These are phyloP conservation scores for Aureobasidium mangrovei DNA, from an alignment of 2,329 filamentous ascomycete genomes.

Conservation along the genomic window DNA sequence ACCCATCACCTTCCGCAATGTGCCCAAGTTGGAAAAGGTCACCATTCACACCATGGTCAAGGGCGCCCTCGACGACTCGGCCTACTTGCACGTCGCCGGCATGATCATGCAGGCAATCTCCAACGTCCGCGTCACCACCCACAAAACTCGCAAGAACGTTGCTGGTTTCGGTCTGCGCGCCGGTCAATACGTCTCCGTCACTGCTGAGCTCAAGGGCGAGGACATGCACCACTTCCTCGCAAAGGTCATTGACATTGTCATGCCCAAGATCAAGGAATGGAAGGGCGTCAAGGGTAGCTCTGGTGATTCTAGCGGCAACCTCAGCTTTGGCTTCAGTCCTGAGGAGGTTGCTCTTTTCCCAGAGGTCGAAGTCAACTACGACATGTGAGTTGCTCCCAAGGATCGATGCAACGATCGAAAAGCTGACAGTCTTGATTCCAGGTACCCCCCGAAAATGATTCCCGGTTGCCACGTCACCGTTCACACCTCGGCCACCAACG, in stretches of 20 bases:
- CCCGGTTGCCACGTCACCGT: constrained; percentile 77
- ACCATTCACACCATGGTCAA: constrained; percentile 70
- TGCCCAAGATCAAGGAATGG: constrained; percentile 96
- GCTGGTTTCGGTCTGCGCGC: constrained; percentile 65
- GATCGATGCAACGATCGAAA: neutral
- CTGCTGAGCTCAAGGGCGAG: constrained; percentile 67
- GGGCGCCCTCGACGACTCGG: constrained; percentile 58
- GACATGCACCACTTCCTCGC: constrained; percentile 84
- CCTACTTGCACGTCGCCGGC: constrained; percentile 70
- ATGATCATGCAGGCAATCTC: constrained; percentile 81
- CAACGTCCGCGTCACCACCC: constrained; percentile 62
- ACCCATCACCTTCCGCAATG: constrained; percentile 66
- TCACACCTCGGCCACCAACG: constrained; percentile 75
- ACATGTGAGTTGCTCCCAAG: constrained; percentile 54
- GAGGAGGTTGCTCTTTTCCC: constrained; percentile 78
- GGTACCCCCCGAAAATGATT: constrained; percentile 64
- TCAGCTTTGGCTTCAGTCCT: constrained; percentile 69
- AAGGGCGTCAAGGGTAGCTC: constrained; percentile 65
- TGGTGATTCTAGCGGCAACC: constrained; percentile 81
- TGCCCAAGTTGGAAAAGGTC: constrained; percentile 72
- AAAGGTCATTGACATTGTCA: constrained; percentile 79
- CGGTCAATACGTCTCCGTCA: constrained; percentile 65
- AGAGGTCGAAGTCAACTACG: constrained; percentile 90
- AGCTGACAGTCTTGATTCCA: constrained; percentile 29
- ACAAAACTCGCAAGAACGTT: constrained; percentile 61